Base-by-base conservation (phyloP, 371 early-diverging fungal species). In the Mucor sp. region DNA sequence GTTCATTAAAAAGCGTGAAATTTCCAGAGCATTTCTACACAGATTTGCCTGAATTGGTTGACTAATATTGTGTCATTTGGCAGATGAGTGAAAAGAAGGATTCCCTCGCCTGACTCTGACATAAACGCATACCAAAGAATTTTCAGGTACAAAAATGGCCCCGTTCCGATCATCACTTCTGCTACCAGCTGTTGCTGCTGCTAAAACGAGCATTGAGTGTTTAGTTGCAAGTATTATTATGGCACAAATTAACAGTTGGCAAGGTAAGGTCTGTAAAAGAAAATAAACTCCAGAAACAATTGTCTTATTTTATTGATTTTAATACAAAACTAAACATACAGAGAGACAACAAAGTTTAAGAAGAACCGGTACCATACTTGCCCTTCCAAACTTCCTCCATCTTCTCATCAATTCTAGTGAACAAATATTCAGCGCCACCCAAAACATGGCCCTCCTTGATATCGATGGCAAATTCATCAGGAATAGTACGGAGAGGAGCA, bases 391-490 rank as follows among this genome's bases (percentile, higher is more conserved):
- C 78, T 30, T 87, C 85, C 65, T 90, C 92, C 83, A 84, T 81
- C 79, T 89, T 87, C 67, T 93, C 93, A 63, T 97, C 96, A 70
- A 99, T 94, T 58, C 80, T 79, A 55, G 85, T 89, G 81, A 99
- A 99, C 66, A 99, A 87, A 73, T 97, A 94, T 70, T 92, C 94
- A 39, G 98, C 89, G 69, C 90, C 89, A 67, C 94, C 94, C 61
- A 98, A 82, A 63, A 76, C 77, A 79, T 99, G 99, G 6, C 95
- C 97, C 2, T 87, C 80, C 41, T 79, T 71, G 58, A 98, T 87
- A 66, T 93, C 88, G 15, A 85, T 80, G 4, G 74, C 68, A 79
- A 95, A 93, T 6, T 77, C 74, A 30, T 95, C 94, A 39, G 95
- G 87, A 65, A 97, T 87, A 48, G 69, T 65, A 68, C 95, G 91